phyloP scores from a whole-genome alignment of 495 filamentous ascomycete genomes.

The Astrothelium subdiscretum region DNA sequence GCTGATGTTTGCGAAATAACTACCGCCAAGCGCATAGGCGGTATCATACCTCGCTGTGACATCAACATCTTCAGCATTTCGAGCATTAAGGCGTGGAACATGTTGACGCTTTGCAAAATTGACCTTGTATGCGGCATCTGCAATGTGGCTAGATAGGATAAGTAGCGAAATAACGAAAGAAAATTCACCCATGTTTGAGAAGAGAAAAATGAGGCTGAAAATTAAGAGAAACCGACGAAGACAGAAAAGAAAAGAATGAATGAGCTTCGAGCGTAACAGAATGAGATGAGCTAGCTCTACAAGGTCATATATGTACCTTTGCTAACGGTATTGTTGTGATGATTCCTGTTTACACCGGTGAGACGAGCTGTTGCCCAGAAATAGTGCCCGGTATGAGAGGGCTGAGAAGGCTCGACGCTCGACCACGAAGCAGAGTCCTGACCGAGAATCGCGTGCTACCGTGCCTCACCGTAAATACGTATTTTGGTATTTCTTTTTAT shows the following conservation, averaged over 20 bases:
- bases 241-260: background rate
- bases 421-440: too few relatives aligned
- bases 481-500: background rate
- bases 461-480: background rate
- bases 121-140: background rate
- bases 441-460: too few relatives aligned
- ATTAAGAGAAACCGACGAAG: background rate
- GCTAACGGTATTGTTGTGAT: background rate
- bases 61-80: background rate
- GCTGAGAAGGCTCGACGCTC: background rate
- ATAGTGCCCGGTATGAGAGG: background rate
- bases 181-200: background rate
- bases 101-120: background rate
- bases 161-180: background rate
- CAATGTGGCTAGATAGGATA: background rate
- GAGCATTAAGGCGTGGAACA: background rate
- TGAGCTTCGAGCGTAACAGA: background rate
- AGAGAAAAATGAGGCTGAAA: background rate
- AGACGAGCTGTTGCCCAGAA: background rate
- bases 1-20: slow-evolving; percentile 1
- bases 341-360: background rate
- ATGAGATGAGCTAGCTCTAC: too few relatives aligned
- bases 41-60: background rate
- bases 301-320: background rate
- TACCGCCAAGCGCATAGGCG: background rate